Evolutionary conservation across 2,329 filamentous ascomycete genomes (phyloP).

Genomic region (Penicillium glabrum): DNA sequence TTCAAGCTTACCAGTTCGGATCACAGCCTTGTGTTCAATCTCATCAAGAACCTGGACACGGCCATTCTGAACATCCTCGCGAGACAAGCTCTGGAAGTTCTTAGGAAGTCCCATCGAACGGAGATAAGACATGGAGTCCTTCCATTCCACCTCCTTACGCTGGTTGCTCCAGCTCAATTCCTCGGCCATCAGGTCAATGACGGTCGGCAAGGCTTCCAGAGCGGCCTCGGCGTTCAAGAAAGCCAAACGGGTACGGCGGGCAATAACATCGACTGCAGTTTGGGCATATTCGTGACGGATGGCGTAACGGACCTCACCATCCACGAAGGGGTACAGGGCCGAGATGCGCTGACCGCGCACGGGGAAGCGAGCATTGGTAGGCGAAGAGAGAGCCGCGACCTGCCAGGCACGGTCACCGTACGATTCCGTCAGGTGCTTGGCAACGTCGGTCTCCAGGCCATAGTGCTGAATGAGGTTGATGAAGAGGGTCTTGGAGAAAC

Average conservation of each 20-base stretch:
- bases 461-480: conserved; percentile 95
- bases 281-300: conserved; percentile 88
- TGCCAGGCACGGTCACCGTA: conserved; percentile 94
- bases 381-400: conserved; percentile 75
- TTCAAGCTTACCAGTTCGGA: conserved; percentile 41
- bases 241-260: conserved; percentile 77
- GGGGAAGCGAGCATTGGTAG: conserved; percentile 78
- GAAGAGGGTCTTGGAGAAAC: conserved; percentile 86
- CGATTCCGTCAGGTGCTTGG: conserved; percentile 79
- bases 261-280: conserved; percentile 84
- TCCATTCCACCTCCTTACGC: conserved; percentile 79
- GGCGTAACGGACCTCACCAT: conserved; percentile 87
- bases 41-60: conserved; percentile 47
- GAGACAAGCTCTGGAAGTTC: conserved; percentile 56
- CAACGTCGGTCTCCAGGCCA: conserved; percentile 86
- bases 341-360: conserved; percentile 79
- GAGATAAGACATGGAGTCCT: conserved; percentile 61
- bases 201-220: conserved; percentile 76
- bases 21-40: conserved; percentile 40
- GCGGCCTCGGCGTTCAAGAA: conserved; percentile 92
- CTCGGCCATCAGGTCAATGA: conserved; percentile 86
- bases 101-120: conserved; percentile 62
- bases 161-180: conserved; percentile 76
- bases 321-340: conserved; percentile 81
- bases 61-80: conserved; percentile 61